These are phyloP conservation scores for Exophiala alcalophila DNA, from an alignment of 2,329 filamentous ascomycete genomes.

Conservation along the genomic window DNA sequence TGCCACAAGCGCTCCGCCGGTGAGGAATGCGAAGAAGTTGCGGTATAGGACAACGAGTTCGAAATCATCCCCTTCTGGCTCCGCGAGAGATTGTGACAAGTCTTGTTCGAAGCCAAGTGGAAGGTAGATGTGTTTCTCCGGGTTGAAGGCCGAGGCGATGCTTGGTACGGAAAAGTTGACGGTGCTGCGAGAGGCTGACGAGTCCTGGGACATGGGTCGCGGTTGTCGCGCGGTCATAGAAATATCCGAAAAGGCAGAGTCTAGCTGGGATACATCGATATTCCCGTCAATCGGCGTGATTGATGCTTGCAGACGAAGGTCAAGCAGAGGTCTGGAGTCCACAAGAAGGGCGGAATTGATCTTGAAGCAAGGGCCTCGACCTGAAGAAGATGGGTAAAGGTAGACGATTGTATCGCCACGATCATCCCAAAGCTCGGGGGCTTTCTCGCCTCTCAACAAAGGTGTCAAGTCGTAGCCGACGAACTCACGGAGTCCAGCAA, in stretches of 20 bases:
- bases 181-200: conserved; percentile 30
- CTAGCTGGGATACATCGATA: conserved; percentile 34
- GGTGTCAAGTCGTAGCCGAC: conserved; percentile 54
- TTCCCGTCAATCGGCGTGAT: conserved; percentile 12
- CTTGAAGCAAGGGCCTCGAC: conserved; percentile 59
- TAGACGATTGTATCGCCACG: conserved; percentile 62
- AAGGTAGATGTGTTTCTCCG: conserved; percentile 48
- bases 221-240: conserved; percentile 33
- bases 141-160: conserved; percentile 6
- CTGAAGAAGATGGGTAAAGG: conserved; percentile 57
- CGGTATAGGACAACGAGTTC: conserved; percentile 59
- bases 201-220: conserved; percentile 32
- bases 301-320: conserved; percentile 20
- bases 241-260: conserved; percentile 32
- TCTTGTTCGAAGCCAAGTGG: conserved; percentile 57
- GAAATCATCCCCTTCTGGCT: conserved; percentile 48
- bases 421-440: conserved; percentile 61
- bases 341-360: conserved; percentile 59
- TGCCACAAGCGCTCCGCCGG: conserved; percentile 60
- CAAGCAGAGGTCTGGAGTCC: conserved; percentile 43
- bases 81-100: conserved; percentile 36
- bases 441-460: conserved; percentile 52
- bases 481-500: conserved; percentile 56
- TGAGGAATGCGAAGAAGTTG: conserved; percentile 62
- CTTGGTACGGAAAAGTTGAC: conserved; percentile 21